Evolutionary conservation across 768 basidiomycete genomes (phyloP), one percentile per base, ranked within the genome.

Genomic region (Psilocybe azurescens): DNA sequence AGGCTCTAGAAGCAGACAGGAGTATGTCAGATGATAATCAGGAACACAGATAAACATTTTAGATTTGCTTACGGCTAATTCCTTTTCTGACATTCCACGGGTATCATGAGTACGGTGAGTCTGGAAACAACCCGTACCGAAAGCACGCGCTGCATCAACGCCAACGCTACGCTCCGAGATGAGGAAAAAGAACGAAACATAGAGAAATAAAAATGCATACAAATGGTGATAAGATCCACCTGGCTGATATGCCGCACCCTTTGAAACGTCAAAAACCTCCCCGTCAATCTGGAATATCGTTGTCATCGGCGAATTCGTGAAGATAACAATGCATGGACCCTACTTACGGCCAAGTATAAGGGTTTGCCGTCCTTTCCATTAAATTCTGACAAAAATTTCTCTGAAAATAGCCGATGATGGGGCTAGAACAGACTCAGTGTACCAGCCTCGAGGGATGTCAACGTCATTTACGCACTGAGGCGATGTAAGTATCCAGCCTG

Each of bases 121-220:
- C 68, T 87, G 83, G 80, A 98, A 97, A 73, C 96, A 99, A 9
- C 95, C 95, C 2, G 96, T 99, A 49, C 86, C 93, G 74, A 94
- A 99, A 0, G 95, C 91, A 67, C 96, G 81, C 29, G 93, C 91
- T n/a, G 93, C 94, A 74, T 98, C 95, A 56, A 83, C 75, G 11
- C 96, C 95, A 65, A 93, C 89, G 76, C 92, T 83, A 69, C 18
- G 20, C 39, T 64, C 58, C 69, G 58, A 63, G 59, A 71, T 60
- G 58, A 69, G 24, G 24, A 65, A 62, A 65, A 52, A 55, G 59
- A 63, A 48, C 53, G 56, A 53, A 51, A 24, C 47, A 51, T 46
- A 63, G 65, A 48, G 67, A 59, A 51, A 57, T 59, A 46, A 48
- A 54, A 33, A 46, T 49, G 74, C 85, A 64, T 71, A 89, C 90